Evolutionary conservation across 306 rosid genomes (phyloP), one percentile per base, ranked within the genome.

Genomic region (Hippophae rhamnoides): DNA sequence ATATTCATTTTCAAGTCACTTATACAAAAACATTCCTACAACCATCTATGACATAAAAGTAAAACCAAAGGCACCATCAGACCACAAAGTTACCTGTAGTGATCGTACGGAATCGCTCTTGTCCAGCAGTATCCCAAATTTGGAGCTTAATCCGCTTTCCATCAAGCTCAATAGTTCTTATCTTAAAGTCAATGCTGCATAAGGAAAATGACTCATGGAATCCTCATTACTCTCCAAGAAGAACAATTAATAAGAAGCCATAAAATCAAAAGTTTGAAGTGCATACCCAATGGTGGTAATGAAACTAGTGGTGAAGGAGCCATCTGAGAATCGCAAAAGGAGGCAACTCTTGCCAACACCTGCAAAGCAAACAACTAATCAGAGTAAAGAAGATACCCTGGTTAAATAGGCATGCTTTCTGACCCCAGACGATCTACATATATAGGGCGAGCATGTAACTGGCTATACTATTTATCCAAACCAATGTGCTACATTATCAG

Each of bases 331-430:
- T 47, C 98, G 95, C 72, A 92, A 78, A 75, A 87, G 98, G 63
- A 92, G 87, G 62, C 96, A 92, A 85, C 98, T 92, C 89, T 87
- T 92, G 65, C 98, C 98, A 63, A 92, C 98, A 67, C 98, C 98
- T 92, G 83, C 74, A 71, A 61, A 69, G 57, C 62, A 44, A 67
- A 58, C 6, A 70, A 23, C 43, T 54, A 43, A 44, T 49, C 53
- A 52, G 56, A 52, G 56, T 40, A 23, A 13, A 41, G 14, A 12
- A 63, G 31, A 2, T 7, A 47, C 10, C 50, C 7, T 9, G 13
- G 7, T 8, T 47, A 46, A 46, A 18, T 18, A 18, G 23, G 38
- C 38, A 31, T 31, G 38, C 5, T 31, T 31, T 31, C 38, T 31
- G 4, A 31, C 38, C 3, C 38, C 38, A 31, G 38, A 31, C 3